Percentiles rank a stretch among this genome's conserved stretches.
Evolutionary conservation across 2,329 filamentous ascomycete species (phyloP).

Genomic region (Colletotrichum lupini): DNA sequence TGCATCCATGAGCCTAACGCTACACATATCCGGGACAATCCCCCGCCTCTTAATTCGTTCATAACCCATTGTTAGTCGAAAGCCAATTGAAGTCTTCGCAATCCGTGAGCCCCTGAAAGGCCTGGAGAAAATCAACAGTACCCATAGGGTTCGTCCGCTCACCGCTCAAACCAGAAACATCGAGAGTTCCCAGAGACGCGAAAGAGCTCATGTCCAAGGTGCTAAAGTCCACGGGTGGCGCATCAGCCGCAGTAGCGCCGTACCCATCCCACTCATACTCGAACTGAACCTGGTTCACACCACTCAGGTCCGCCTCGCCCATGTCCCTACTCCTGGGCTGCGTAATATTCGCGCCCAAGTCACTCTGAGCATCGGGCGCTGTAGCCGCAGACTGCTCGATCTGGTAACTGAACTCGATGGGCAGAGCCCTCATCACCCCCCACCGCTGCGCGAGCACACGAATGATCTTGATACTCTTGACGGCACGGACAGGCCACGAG

Average conservation of each 20-base stretch:
- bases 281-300: not conserved
- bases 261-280: conserved; percentile 26
- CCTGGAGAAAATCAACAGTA: conserved; percentile 3
- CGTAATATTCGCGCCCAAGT: not conserved
- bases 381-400: not conserved
- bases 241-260: not conserved
- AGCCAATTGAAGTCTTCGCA: conserved; percentile 27
- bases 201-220: conserved; percentile 9
- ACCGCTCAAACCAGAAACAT: conserved; percentile 1
- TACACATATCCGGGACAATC: not conserved
- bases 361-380: not conserved
- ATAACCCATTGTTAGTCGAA: not conserved
- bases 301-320: not conserved
- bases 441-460: conserved; percentile 22
- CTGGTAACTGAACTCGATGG: conserved; percentile 15
- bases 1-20: not conserved
- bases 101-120: conserved; percentile 8
- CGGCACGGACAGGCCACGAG: conserved; percentile 14
- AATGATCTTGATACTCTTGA: conserved; percentile 23
- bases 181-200: not conserved
- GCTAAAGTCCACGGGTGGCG: not conserved
- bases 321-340: too few species aligned
- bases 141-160: not conserved
- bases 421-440: conserved; percentile 29
- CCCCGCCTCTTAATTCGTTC: not conserved